Base-by-base conservation (phyloP, 192 early-diverging fungal genomes). In the Obelidium mucronatum region DNA sequence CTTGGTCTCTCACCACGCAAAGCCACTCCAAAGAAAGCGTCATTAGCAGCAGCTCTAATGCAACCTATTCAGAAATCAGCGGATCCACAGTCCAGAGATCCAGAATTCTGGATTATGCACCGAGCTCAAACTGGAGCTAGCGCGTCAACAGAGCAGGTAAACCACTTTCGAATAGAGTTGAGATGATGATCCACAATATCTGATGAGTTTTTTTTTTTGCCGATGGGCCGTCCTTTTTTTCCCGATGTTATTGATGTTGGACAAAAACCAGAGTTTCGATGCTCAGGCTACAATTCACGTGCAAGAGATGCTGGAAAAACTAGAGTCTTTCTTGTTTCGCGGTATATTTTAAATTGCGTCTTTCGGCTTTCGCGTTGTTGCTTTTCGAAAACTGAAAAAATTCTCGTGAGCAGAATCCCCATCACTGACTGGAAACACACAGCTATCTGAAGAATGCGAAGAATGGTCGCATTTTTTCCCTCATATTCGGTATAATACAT, bases 381-480 rank as follows among this genome's bases (percentile, higher is more conserved):
- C n/a, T n/a, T n/a, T n/a, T n/a, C n/a, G n/a, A n/a, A n/a, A n/a
- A n/a, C n/a, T n/a, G n/a, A n/a, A n/a, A n/a, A n/a, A n/a, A n/a
- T n/a, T n/a, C n/a, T n/a, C n/a, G 24, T 28, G 61, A 15, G 8
- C 24, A 78, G 75, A 81, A 69, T 73, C 11, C 55, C 17, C 22
- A 11, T 28, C 30, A 2, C 79, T 83, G 31, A 40, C 40, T 19
- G 72, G 48, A 36, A 71, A 69, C 67, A 19, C 6, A 53, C 35
- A 64, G 28, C 68, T 83, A 2, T 11, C 64, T 24, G 63, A 81
- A 30, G 82, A 83, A 67, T 83, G 82, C 59, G 62, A 74, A 36
- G 82, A 83, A 60, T 83, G 82, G 82, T 67, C 80, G 2, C 66
- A 56, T 11, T 64, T 83, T 36, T 83, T 83, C 51, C 82, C 82